These are phyloP conservation scores for Tritrichomonas musculus DNA, from an alignment of 208 protist genomes.

Conservation along the genomic window DNA sequence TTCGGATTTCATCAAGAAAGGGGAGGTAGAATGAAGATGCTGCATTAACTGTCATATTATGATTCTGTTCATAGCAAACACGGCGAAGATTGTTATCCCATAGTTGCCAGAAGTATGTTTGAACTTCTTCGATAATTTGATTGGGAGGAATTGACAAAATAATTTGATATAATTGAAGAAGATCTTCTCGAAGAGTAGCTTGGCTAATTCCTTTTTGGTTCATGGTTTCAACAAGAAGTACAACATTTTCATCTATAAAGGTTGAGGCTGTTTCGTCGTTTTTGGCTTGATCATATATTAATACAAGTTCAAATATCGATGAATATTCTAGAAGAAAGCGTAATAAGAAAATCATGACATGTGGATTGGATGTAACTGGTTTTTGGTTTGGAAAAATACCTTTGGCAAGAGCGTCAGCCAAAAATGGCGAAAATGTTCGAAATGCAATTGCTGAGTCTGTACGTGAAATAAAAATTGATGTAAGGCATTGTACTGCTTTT, in stretches of 20 bases:
- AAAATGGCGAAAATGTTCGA: not conserved
- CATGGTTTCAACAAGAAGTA: not conserved
- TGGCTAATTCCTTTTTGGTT: not conserved
- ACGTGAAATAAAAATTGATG: not conserved
- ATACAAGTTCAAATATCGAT: not conserved
- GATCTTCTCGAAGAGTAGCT: not conserved
- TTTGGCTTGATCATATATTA: not conserved
- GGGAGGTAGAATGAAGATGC: not conserved
- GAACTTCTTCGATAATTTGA: not conserved
- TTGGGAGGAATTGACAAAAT: not conserved
- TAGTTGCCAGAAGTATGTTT: not conserved
- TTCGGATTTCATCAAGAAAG: not conserved
- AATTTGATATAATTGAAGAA: not conserved
- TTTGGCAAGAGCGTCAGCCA: not conserved
- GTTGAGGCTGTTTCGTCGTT: not conserved
- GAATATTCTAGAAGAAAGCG: not conserved
- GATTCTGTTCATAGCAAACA: not conserved
- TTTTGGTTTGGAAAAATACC: not conserved
- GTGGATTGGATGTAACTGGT: not conserved
- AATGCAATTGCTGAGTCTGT: not conserved
- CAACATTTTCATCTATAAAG: not conserved
- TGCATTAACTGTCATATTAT: not conserved
- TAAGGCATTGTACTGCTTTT: not conserved
- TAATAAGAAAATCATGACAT: not conserved
- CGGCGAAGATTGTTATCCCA: not conserved